Evolutionary conservation across 768 basidiomycete genomes (phyloP), one percentile per base, ranked within the genome.

Genomic region (Kwoniella dejecticola): DNA sequence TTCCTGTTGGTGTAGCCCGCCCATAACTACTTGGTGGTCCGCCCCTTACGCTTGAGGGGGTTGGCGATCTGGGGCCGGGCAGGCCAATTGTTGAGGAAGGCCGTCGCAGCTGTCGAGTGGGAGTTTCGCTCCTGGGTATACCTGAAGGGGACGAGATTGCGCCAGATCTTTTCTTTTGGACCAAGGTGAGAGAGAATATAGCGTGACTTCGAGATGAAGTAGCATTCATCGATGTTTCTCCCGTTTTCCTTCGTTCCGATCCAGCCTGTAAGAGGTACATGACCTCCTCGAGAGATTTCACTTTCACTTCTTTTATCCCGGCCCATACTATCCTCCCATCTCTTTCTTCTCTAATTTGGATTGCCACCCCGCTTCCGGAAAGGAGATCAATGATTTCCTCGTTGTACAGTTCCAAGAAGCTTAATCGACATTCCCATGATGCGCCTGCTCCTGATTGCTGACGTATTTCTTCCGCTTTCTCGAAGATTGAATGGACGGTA

Each of bases 201-300:
- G 96, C 96, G 84, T 99, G 96, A 27, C 92, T 96, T 60, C 96
- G 89, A 40, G 95, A 97, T 1, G 90, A 93, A 78, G 96, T 92
- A 24, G 95, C 91, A 77, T 99, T 99, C 95, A 98, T 97, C 75
- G 92, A 91, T 30, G 96, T 99, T 79, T 94, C 91, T 65, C 95
- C 94, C 10, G 96, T 98, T 57, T 94, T 87, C 29, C 96, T 85
- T 42, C 95, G 89, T 15, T 90, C 85, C 7, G 92, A 89, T 19
- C 96, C 96, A 68, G 90, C 87, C 64, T 89, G 88, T 57, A 99
- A 86, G 56, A 93, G 90, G 88, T 84, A 83, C 95, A 98, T 97
- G 75, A 99, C 96, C 75, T 99, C 93, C 49, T 80, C 82, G 23
- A 87, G 83, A 68, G 85, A 89, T 74, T 84, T 85, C n/a, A 98